Conservation (phyloP, 2,329 filamentous ascomycete species). For the Chalaropsis thielavioides region DNA sequence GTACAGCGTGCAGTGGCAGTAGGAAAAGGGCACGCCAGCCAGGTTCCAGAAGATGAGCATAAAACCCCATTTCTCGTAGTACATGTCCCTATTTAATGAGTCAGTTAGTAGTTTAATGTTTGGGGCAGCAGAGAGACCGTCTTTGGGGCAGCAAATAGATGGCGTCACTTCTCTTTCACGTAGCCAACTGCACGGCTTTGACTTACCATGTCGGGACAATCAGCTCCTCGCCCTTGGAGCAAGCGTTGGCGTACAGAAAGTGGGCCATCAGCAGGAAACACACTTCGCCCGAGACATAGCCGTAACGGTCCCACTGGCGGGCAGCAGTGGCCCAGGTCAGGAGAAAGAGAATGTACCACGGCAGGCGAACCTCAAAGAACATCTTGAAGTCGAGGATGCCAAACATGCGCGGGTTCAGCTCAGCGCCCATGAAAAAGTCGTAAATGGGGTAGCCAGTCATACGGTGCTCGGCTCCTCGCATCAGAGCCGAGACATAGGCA, state of each 20-base stretch:
- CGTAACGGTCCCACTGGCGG: slow-evolving; percentile 70
- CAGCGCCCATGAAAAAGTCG: slow-evolving; percentile 88
- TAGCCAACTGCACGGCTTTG: too few species aligned
- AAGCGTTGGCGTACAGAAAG: slow-evolving; percentile 84
- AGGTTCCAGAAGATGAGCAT: slow-evolving; percentile 98
- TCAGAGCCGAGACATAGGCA: slow-evolving; percentile 73
- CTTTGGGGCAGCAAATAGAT: too few species aligned
- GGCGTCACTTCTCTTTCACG: too few species aligned
- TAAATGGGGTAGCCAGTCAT: slow-evolving; percentile 82
- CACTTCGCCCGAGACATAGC: slow-evolving; percentile 76
- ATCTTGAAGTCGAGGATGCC: slow-evolving; percentile 86
- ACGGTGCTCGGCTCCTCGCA: slow-evolving; percentile 70
- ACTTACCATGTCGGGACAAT: slow-evolving; percentile 65
- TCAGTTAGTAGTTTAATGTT: slow-evolving; percentile 1
- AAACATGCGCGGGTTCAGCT: slow-evolving; percentile 79
- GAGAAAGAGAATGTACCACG: slow-evolving; percentile 81
- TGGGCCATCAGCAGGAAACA: slow-evolving; percentile 76
- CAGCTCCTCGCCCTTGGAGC: slow-evolving; percentile 80
- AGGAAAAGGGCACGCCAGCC: slow-evolving; percentile 76
- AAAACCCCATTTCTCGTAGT: slow-evolving; percentile 93
- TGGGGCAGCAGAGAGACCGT: too few species aligned
- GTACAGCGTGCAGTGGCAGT: slow-evolving; percentile 88
- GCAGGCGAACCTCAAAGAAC: slow-evolving; percentile 88
- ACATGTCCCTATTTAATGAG: slow-evolving; percentile 53
- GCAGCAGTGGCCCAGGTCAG: slow-evolving; percentile 62